Base-by-base conservation (phyloP, 1,284 basidiomycete species). In the Leccinum ponderosum region DNA sequence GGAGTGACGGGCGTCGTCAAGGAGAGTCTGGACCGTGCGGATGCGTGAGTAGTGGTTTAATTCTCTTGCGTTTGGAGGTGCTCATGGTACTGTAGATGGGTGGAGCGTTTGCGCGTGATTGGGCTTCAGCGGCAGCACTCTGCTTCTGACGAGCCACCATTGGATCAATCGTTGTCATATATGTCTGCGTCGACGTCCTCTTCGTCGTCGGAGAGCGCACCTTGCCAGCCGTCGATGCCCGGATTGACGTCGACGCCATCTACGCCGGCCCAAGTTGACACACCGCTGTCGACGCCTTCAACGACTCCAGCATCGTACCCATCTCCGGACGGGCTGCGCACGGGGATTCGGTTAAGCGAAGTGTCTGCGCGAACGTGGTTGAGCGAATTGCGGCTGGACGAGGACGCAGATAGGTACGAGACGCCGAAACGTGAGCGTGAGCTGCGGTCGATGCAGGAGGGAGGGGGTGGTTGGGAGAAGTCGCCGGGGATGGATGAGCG, bases 11-110 rank as follows among this genome's bases (percentile, higher is more conserved):
- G 85, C 2, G 92, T 96, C 20, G 91, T 96, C 68, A 90, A 88
- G 68, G 94, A 96, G 64, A 93, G 89, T 64, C 79, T 97, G 70
- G 94, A 95, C 69, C 82, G 90, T 56, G 95, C 94, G 33, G 95
- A 97, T 73, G 83, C 89, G 83, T 95, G 77, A 67, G 91, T 89
- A 6, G 35, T 63, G 22, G 12, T 58, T 31, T 48, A 27, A 22
- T 53, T 52, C 54, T 27, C 47, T 14, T 37, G 20, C 27, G 56
- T 47, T 35, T 47, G 57, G 29, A 58, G 35, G 3, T 58, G 14
- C 56, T 64, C 20, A 64, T 31, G 20, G 5, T 20, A 37, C 35
- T 39, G 22, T 57, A 91, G 89, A 48, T 93, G 91, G 91, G 89
- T 94, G 39, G 89, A 90, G 58, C 84, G 91, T 7, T 76, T 94